Percentiles rank a stretch among this genome's conserved stretches.
phyloP scores from a whole-genome alignment of 164 flowering plant genomes.

The Chimonanthus salicifolius region DNA sequence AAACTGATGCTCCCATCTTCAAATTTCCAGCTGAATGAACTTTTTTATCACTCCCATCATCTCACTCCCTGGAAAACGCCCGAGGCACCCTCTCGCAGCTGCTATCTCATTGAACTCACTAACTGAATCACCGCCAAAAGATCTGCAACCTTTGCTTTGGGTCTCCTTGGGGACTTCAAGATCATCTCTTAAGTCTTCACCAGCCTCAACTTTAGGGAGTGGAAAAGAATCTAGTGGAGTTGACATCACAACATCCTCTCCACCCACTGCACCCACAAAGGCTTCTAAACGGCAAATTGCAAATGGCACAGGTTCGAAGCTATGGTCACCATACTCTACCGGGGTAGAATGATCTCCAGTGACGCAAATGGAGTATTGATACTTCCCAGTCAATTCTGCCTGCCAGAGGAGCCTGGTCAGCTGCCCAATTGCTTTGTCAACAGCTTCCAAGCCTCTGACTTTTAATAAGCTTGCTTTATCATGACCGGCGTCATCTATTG shows the following conservation, averaged over 20 bases:
- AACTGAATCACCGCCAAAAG: constrained; percentile 71
- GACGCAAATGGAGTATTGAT: constrained; percentile 66
- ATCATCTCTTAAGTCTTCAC: constrained; percentile 30
- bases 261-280: constrained; percentile 75
- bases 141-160: constrained; percentile 9
- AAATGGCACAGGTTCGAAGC: constrained; percentile 94
- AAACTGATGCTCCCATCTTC: neutral
- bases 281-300: constrained; percentile 63
- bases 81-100: constrained; percentile 89
- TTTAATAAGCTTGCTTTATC: constrained; percentile 84
- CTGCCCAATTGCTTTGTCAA: constrained; percentile 78
- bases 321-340: constrained; percentile 96
- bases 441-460: constrained; percentile 82
- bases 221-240: constrained; percentile 78
- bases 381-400: constrained; percentile 59
- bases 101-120: constrained; percentile 64
- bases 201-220: constrained; percentile 51
- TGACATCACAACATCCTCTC: constrained; percentile 37
- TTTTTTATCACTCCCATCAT: constrained; percentile 88
- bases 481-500: constrained; percentile 98
- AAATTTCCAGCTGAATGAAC: constrained; percentile 33
- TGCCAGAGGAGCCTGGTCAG: constrained; percentile 81
- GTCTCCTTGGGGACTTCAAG: constrained; percentile 11
- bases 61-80: constrained; percentile 86
- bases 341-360: constrained; percentile 99